Conservation (phyloP, 441 rosid genomes). For the Croton setiger region DNA sequence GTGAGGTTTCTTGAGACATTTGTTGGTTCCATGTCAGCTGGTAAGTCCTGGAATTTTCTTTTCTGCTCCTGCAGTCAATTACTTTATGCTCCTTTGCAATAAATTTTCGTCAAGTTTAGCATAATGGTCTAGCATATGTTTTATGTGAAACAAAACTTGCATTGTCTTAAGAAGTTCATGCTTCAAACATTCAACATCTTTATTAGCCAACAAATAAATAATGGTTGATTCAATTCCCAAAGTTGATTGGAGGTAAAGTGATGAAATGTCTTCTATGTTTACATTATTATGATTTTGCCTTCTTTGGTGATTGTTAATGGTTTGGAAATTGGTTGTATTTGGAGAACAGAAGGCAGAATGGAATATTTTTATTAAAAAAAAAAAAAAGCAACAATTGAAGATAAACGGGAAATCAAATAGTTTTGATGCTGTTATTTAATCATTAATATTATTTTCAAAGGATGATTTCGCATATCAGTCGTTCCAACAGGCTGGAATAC, state of each 20-base stretch:
- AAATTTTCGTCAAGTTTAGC: background rate
- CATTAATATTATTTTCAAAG: background rate
- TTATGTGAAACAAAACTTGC: background rate
- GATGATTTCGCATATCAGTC: background rate
- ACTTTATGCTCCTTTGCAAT: background rate
- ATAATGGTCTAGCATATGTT: background rate
- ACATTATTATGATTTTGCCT: background rate
- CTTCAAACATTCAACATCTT: slow-evolving; percentile 1
- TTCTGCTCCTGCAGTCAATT: slow-evolving; percentile 3
- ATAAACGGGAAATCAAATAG: background rate
- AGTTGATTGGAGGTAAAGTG: background rate
- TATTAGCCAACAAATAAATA: background rate
- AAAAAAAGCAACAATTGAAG: background rate
- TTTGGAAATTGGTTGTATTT: background rate
- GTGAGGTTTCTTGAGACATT: slow-evolving; percentile 95
- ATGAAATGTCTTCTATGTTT: background rate
- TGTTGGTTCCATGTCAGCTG: slow-evolving; percentile 98
- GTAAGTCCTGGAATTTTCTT: slow-evolving; percentile 34
- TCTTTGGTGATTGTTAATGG: background rate
- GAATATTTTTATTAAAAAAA: background rate
- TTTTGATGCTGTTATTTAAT: too few species aligned
- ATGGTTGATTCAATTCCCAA: background rate
- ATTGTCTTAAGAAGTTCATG: background rate
- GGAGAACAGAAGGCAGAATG: background rate
- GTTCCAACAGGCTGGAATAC: background rate